These are phyloP conservation scores for Helminthosporium solani DNA, from an alignment of 2,329 filamentous ascomycete species.

Conservation along the genomic window DNA sequence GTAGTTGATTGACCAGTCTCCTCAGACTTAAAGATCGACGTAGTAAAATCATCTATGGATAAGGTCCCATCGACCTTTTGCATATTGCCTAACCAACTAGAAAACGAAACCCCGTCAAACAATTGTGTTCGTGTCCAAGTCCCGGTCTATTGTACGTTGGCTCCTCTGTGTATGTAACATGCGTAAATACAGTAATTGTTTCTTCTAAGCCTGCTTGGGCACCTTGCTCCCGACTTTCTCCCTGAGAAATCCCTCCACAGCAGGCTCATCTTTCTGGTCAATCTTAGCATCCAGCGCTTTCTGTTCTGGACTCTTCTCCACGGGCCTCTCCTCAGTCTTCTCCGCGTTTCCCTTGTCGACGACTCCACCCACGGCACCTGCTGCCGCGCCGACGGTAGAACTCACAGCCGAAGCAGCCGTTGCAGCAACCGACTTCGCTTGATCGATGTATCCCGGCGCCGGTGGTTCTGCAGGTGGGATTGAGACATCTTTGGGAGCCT, in stretches of 20 bases:
- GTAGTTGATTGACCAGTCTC: too few relatives aligned
- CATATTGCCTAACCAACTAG: too few relatives aligned
- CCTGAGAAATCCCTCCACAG: slow-evolving; percentile 38
- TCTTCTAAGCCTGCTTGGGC: neutral
- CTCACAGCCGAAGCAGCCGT: slow-evolving; percentile 28
- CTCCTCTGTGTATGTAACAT: too few relatives aligned
- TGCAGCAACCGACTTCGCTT: slow-evolving; percentile 45
- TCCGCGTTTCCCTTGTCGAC: slow-evolving; percentile 20
- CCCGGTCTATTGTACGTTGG: too few relatives aligned
- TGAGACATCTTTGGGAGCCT: slow-evolving; percentile 51
- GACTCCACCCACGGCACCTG: slow-evolving; percentile 33
- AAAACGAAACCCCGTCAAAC: too few relatives aligned
- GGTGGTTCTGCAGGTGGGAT: slow-evolving; percentile 35
- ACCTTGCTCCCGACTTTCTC: slow-evolving; percentile 20
- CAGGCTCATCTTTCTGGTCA: slow-evolving; percentile 27
- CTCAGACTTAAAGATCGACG: too few relatives aligned
- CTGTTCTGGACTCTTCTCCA: slow-evolving; percentile 31
- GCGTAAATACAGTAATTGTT: neutral
- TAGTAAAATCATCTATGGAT: too few relatives aligned
- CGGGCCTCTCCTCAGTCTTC: slow-evolving; percentile 24
- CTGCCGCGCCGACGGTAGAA: slow-evolving; percentile 35
- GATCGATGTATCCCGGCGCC: slow-evolving; percentile 43
- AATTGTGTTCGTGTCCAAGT: too few relatives aligned
- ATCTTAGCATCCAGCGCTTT: slow-evolving; percentile 32
- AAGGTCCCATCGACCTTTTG: too few relatives aligned